These are phyloP conservation scores for Yarrowia phangngaensis DNA, from an alignment of 805 yeast genomes.

Conservation along the genomic window DNA sequence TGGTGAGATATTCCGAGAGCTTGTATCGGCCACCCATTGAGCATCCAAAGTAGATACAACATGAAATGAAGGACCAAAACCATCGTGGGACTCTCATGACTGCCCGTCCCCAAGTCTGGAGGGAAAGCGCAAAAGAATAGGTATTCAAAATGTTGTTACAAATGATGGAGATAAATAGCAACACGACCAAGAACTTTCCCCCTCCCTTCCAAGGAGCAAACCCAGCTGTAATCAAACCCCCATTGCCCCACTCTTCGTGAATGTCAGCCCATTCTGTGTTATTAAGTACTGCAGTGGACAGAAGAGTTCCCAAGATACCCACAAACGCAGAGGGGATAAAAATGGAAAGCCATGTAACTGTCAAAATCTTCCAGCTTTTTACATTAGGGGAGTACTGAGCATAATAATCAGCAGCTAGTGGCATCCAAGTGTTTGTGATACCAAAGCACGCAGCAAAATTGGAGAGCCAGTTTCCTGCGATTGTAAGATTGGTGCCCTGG, in stretches of 20 bases:
- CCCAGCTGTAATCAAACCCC: slow-evolving; percentile 65
- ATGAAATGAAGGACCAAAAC: slow-evolving; percentile 63
- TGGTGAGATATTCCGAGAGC: slow-evolving; percentile 67
- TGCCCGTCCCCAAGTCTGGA: slow-evolving; percentile 51
- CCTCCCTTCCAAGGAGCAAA: slow-evolving; percentile 69
- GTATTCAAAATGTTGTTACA: slow-evolving; percentile 79
- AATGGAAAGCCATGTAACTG: slow-evolving; percentile 62
- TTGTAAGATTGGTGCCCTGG: slow-evolving; percentile 43
- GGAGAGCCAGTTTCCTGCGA: slow-evolving; percentile 65
- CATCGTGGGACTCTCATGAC: slow-evolving; percentile 71
- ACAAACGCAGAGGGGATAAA: slow-evolving; percentile 71
- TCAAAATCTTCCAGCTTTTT: slow-evolving; percentile 51
- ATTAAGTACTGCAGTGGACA: slow-evolving; percentile 61
- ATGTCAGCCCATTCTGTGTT: slow-evolving; percentile 55
- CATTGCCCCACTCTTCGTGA: slow-evolving; percentile 61
- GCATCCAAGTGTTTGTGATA: slow-evolving; percentile 85
- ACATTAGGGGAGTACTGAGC: slow-evolving; percentile 73
- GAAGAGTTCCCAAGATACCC: slow-evolving; percentile 65
- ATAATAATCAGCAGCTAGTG: slow-evolving; percentile 80
- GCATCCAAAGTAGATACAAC: slow-evolving; percentile 61
- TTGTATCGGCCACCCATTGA: slow-evolving; percentile 73
- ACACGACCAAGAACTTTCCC: slow-evolving; percentile 69
- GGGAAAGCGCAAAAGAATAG: slow-evolving; percentile 75
- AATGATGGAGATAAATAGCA: slow-evolving; percentile 68
- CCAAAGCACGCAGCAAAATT: slow-evolving; percentile 72